A percentile compares a stretch with the other conserved stretches of the same genome.
Evolutionary conservation across 2,329 filamentous ascomycete species (phyloP).

Genomic region (Lojkania enalia): DNA sequence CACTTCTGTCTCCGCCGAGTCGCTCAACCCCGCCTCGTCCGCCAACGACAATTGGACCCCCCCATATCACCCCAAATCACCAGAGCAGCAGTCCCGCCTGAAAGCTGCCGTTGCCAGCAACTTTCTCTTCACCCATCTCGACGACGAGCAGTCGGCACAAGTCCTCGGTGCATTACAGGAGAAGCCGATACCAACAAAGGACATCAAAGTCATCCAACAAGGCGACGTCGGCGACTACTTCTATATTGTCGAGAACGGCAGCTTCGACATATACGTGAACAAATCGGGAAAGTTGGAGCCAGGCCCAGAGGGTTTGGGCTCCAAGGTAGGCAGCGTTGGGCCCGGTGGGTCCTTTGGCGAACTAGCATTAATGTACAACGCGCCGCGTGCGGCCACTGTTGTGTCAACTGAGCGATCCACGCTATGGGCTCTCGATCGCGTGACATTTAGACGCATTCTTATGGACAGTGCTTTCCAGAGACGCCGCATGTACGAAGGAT

Average conservation of each 20-base stretch:
- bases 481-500: constrained; percentile 94
- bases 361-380: constrained; percentile 97
- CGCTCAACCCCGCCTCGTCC: constrained; percentile 83
- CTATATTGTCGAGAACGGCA: constrained; percentile 91
- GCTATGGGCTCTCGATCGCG: constrained; percentile 90
- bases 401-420: constrained; percentile 81
- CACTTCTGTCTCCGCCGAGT: constrained; percentile 96
- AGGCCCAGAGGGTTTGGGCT: constrained; percentile 79
- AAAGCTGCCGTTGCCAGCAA: constrained; percentile 82
- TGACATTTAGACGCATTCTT: constrained; percentile 95
- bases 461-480: constrained; percentile 98
- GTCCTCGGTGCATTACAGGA: constrained; percentile 90
- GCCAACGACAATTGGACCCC: constrained; percentile 88
- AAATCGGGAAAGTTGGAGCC: constrained; percentile 73
- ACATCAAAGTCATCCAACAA: constrained; percentile 88
- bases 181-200: constrained; percentile 92
- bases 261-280: constrained; percentile 91
- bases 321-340: constrained; percentile 78
- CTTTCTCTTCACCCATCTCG: constrained; percentile 91
- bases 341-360: constrained; percentile 95
- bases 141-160: constrained; percentile 87
- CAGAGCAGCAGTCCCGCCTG: constrained; percentile 78
- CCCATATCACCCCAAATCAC: constrained; percentile 79
- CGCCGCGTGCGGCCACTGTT: constrained; percentile 91
- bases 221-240: constrained; percentile 97